These are phyloP conservation scores for Xylaria sp. DNA, from an alignment of 2,329 filamentous ascomycete genomes.

Conservation along the genomic window DNA sequence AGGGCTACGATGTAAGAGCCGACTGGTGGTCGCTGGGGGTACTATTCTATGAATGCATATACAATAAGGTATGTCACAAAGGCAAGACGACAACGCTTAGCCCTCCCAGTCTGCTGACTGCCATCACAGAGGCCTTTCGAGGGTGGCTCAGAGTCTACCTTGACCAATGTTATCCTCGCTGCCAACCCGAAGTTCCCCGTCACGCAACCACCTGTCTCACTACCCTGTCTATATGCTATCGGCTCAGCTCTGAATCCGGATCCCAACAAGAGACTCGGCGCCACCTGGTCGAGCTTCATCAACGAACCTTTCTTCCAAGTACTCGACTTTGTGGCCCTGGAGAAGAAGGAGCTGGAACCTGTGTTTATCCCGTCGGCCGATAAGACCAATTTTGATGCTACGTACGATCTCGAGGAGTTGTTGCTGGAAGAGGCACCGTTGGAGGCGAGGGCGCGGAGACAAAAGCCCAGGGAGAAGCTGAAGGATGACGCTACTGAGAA, in stretches of 20 bases:
- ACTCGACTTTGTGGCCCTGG: slow-evolving; percentile 82
- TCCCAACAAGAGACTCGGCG: slow-evolving; percentile 79
- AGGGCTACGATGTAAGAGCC: slow-evolving; percentile 85
- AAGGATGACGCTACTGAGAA: slow-evolving; percentile 94
- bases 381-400: slow-evolving; percentile 99
- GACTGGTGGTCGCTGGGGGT: slow-evolving; percentile 99
- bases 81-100: neutral
- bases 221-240: slow-evolving; percentile 87
- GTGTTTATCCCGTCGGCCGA: slow-evolving; percentile 93
- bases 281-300: slow-evolving; percentile 82
- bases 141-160: slow-evolving; percentile 78
- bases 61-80: slow-evolving; percentile 76
- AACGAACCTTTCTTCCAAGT: slow-evolving; percentile 86
- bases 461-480: slow-evolving; percentile 89
- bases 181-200: slow-evolving; percentile 87
- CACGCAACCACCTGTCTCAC: slow-evolving; percentile 86
- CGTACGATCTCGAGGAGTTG: slow-evolving; percentile 93
- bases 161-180: slow-evolving; percentile 79
- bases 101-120: slow-evolving; percentile 35
- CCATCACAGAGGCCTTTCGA: slow-evolving; percentile 80
- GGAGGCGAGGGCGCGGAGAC: slow-evolving; percentile 86
- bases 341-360: slow-evolving; percentile 85
- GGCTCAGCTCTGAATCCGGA: slow-evolving; percentile 81
- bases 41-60: slow-evolving; percentile 99
- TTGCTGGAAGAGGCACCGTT: slow-evolving; percentile 92